A percentile compares a stretch with the other conserved stretches of the same genome.
Evolutionary conservation across 345 rosid genomes (phyloP).

Genomic region (Linum tenue): DNA sequence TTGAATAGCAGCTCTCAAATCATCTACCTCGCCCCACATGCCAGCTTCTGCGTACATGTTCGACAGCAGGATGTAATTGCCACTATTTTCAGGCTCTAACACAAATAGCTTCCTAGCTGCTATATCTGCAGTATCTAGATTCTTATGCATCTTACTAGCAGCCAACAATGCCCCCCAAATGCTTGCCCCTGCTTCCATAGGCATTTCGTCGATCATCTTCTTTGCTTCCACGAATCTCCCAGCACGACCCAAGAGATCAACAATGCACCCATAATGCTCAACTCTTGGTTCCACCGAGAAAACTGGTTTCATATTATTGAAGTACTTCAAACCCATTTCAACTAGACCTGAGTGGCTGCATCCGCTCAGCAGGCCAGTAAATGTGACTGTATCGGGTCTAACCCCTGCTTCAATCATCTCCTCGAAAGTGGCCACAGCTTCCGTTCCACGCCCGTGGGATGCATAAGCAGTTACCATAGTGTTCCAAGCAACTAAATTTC

Average conservation of each 20-base stretch:
- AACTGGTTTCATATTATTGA: slow-evolving; percentile 28
- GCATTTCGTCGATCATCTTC: slow-evolving; percentile 38
- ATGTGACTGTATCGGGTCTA: slow-evolving; percentile 38
- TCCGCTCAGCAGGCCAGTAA: slow-evolving; percentile 45
- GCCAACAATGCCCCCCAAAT: slow-evolving; percentile 55
- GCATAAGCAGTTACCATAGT: slow-evolving; percentile 43
- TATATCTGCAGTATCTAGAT: slow-evolving; percentile 28
- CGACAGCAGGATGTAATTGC: slow-evolving; percentile 52
- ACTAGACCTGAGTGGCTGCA: slow-evolving; percentile 47
- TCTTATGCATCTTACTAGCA: slow-evolving; percentile 35
- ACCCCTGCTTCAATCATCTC: slow-evolving; percentile 31
- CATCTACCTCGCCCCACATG: slow-evolving; percentile 50
- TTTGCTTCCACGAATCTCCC: slow-evolving; percentile 39
- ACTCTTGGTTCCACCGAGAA: slow-evolving; percentile 31
- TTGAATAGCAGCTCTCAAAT: slow-evolving; percentile 25
- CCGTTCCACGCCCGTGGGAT: slow-evolving; percentile 30
- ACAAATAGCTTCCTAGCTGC: slow-evolving; percentile 38
- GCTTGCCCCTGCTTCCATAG: slow-evolving; percentile 40
- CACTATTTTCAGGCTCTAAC: slow-evolving; percentile 46
- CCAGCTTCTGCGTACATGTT: slow-evolving; percentile 53
- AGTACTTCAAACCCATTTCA: slow-evolving; percentile 35
- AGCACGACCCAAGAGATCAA: slow-evolving; percentile 52
- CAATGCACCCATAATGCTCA: slow-evolving; percentile 53
- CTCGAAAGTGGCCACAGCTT: slow-evolving; percentile 29
- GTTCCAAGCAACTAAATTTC: slow-evolving; percentile 40